Base-by-base conservation (phyloP, 202 grass and related monocot species). In the Zoysia matrella region DNA sequence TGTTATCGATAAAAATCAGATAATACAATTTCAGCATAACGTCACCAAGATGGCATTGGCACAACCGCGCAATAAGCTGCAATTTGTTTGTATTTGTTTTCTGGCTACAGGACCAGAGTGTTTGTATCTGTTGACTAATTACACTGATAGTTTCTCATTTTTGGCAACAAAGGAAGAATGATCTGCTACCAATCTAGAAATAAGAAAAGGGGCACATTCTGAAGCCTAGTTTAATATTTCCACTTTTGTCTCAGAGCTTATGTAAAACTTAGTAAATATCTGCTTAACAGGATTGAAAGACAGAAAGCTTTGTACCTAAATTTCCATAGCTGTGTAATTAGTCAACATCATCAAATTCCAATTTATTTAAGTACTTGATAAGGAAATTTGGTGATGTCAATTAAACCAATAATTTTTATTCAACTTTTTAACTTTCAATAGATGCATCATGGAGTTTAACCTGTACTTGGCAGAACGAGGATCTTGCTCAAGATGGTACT, bases 401-500 rank as follows among this genome's bases (percentile, higher is more conserved):
- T 46, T 58, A 72, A 80, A 6, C 69, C 18, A 6, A 36, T 55
- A 42, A 42, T 52, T 13, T 71, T 22, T 22, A 58, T 41, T 9
- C 51, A 67, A 54, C n/a, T 18, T 6, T 36, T 62, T 52, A 47
- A 72, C 45, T 54, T 47, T 73, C 36, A 77, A 65, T 12, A 67
- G 60, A 72, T 9, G 69, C 58, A 30, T 36, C 30, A 36, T 36
- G 30, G 30, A 36, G 30, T 76, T 53, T 44, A 51, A 95, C 95
- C 95, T 86, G 90, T 95, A 95, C 77, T 95, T 95, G 55, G 90
- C 87, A 77, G 92, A 95, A 79, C 84, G 89, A 83, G 95, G 95
- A 82, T 98, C 95, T 78, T 98, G 87, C 88, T 91, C 92, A 86
- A 98, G 92, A 86, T 95, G 86, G 8, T 85, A 12, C 74, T 98